Conservation (phyloP, 2,329 filamentous ascomycete species). For the Hirsutella thompsonii region DNA sequence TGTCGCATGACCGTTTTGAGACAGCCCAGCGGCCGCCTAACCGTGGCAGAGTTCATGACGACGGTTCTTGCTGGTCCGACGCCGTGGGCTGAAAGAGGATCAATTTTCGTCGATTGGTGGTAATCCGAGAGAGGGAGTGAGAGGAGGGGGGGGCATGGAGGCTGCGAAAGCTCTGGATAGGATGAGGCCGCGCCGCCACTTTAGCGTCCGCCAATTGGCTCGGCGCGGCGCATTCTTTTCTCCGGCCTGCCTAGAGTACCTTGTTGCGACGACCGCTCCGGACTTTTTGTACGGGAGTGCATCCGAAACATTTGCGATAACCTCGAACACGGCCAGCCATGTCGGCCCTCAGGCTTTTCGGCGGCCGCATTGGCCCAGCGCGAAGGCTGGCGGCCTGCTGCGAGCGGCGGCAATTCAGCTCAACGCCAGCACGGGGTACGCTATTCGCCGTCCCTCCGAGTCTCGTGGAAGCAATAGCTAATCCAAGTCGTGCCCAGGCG, state of each 20-base stretch:
- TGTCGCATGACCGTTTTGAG: slow-evolving; percentile 53
- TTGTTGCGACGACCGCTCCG: neutral
- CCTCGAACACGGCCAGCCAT: slow-evolving; percentile 11
- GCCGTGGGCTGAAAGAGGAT: no score
- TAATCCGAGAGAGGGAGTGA: no score
- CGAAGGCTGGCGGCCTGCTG: neutral
- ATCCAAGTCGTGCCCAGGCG: slow-evolving; percentile 11
- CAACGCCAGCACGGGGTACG: slow-evolving; percentile 17
- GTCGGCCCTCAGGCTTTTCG: slow-evolving; percentile 13
- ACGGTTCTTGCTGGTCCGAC: neutral
- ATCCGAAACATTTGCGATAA: slow-evolving; percentile 1
- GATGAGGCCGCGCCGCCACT: neutral
- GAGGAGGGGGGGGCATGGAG: neutral
- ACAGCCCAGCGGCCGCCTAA: slow-evolving; percentile 56
- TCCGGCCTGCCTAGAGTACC: slow-evolving; percentile 11
- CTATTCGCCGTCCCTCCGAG: neutral
- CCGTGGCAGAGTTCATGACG: slow-evolving; percentile 48
- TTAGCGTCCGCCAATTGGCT: neutral
- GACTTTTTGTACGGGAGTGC: neutral
- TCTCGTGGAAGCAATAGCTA: neutral
- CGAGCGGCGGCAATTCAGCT: slow-evolving; percentile 15
- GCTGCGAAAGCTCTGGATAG: neutral
- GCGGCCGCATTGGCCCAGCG: slow-evolving; percentile 3
- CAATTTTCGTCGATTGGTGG: no score
- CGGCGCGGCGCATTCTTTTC: slow-evolving; percentile 15